Conservation (phyloP, 1,284 basidiomycete species). For the Acaromyces ingoldii region DNA sequence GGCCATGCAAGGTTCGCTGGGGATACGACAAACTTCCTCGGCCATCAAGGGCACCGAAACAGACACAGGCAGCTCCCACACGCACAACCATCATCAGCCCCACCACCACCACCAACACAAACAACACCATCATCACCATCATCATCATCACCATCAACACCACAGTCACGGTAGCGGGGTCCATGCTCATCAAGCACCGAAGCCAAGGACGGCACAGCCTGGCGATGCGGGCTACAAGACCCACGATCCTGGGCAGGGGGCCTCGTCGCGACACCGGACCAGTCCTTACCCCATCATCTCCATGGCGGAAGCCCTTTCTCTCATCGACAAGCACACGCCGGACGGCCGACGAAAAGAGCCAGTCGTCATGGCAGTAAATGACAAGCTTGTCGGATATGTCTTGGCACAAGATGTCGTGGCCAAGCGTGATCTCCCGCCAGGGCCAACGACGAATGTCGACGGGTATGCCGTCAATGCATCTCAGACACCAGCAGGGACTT, state of each 20-base stretch:
- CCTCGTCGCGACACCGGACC: slow-evolving; percentile 36
- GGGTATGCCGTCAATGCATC: slow-evolving; percentile 67
- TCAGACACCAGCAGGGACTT: slow-evolving; percentile 58
- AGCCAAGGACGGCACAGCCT: slow-evolving; percentile 18
- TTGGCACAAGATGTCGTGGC: slow-evolving; percentile 71
- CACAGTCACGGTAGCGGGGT: slow-evolving; percentile 33
- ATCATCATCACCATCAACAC: slow-evolving; percentile 55
- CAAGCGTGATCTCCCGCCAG: slow-evolving; percentile 55
- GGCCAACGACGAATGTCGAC: slow-evolving; percentile 72
- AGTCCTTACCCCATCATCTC: slow-evolving; percentile 72
- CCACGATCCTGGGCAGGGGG: slow-evolving; percentile 61
- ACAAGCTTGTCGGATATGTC: slow-evolving; percentile 62
- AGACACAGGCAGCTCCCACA: slow-evolving; percentile 8
- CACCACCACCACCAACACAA: slow-evolving; percentile 12
- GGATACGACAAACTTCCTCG: not conserved
- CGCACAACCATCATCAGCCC: too few relatives aligned
- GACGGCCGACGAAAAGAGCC: slow-evolving; percentile 36
- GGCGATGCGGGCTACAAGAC: slow-evolving; percentile 55
- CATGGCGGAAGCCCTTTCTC: slow-evolving; percentile 62
- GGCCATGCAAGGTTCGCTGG: slow-evolving; percentile 6
- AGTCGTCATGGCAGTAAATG: slow-evolving; percentile 35
- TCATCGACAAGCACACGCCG: slow-evolving; percentile 59
- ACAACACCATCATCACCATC: slow-evolving; percentile 39
- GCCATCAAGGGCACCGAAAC: slow-evolving; percentile 8
- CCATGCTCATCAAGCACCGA: too few relatives aligned